Evolutionary conservation across 805 yeast genomes (phyloP), one percentile per base, ranked within the genome.

Genomic region (Isabelozyma rhagii): DNA sequence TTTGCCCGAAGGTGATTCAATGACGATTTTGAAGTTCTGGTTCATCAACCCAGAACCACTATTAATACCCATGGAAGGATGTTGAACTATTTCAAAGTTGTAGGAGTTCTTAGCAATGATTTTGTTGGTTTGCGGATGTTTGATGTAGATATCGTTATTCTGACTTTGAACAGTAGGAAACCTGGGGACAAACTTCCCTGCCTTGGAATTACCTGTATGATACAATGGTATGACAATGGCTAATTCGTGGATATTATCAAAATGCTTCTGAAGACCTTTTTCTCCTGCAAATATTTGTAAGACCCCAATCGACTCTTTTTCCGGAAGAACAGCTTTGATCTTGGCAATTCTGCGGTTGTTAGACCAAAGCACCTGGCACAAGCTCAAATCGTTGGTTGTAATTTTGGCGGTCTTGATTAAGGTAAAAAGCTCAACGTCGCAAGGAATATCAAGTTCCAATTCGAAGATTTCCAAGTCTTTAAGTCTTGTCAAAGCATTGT

Each of bases 1-100:
- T 54, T 85, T 84, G 0, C 97, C 97, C 1, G 88, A 80, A 2
- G 99, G 99, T 0, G 94, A 80, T 60, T 90, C 91, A 14, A 93
- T 67, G 1, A 86, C 92, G 46, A 89, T 63, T 53, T 84, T 80
- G 50, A 78, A 74, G 54, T 79, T 82, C 39, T 67, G 71, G 50
- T 63, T 67, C 62, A 67, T 60, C 34, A 67, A 49, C 6, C 61
- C 68, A 27, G 64, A 57, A n/a, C 64, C 63, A 48, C 68, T 63
- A 45, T 71, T 77, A 44, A 81, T 55, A 3, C 85, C 68, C 48
- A 62, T 67, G n/a, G 83, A 72, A 8, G 88, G 87, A 53, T 82
- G 81, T 58, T 84, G 89, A 13, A 75, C 66, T 34, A 89, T 66
- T 50, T 76, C 80, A 62, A 93, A 92, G 45, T 73, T 78, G 59